phyloP scores from a whole-genome alignment of 768 basidiomycete genomes.

The Lactarius indigo region DNA sequence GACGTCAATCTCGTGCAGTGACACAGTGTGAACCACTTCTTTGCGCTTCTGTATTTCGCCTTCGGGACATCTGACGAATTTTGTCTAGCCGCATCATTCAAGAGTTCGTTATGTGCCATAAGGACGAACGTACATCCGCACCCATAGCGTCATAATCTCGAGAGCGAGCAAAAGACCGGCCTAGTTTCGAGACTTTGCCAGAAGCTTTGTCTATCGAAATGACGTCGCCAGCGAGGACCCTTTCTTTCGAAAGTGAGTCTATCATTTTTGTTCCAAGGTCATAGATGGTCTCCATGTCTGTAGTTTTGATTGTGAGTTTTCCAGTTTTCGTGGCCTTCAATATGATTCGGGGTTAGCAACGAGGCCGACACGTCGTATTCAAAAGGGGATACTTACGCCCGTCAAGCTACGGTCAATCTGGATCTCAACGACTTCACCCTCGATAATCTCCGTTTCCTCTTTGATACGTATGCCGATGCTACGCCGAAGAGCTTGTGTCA shows the following conservation, averaged over 20 bases:
- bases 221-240: conserved; percentile 91
- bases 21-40: conserved; percentile 96
- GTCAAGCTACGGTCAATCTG: conserved; percentile 97
- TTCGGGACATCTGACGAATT: conserved; percentile 96
- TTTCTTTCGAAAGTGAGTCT: conserved; percentile 94
- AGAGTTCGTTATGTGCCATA: background rate
- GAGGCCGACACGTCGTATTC: background rate
- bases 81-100: conserved; percentile 57
- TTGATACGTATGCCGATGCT: conserved; percentile 97
- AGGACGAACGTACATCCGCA: conserved; percentile 71
- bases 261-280: conserved; percentile 99
- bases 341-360: background rate
- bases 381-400: conserved; percentile 56
- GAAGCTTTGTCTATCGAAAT: conserved; percentile 97
- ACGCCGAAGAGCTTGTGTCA: conserved; percentile 93
- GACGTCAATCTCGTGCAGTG: conserved; percentile 97
- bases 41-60: conserved; percentile 98
- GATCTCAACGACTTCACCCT: conserved; percentile 98
- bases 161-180: conserved; percentile 93
- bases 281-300: conserved; percentile 99
- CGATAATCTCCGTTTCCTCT: conserved; percentile 96
- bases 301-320: conserved; percentile 95
- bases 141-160: conserved; percentile 99
- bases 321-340: conserved; percentile 93
- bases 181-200: conserved; percentile 94